Base-by-base conservation (phyloP, 2,329 filamentous ascomycete species). In the Chaetomiaceae sp. region DNA sequence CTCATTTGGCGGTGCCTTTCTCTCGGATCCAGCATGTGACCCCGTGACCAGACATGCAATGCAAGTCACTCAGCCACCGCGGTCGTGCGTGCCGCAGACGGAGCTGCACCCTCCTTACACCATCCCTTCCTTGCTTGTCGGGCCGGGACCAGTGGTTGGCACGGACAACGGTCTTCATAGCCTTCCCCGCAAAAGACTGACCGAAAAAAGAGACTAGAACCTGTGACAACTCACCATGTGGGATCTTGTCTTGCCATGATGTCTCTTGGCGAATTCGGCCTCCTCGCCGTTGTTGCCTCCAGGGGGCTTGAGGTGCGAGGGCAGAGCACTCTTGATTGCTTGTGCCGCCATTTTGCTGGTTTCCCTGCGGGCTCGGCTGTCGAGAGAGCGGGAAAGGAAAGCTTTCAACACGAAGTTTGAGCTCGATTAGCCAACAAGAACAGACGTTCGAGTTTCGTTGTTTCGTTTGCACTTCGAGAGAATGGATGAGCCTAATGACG, bases 201-300 rank as follows among this genome's bases (percentile, higher is more conserved):
- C 11, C 20, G 29, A 20, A 29, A 25, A 44, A 23, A 11, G 10
- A 13, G 4, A 11, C 4, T 18, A 18, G 33, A 47, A 38, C 20
- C 1, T 20, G 25, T 18, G 44, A 34, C n/a, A 40, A 84, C 87
- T 82, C 74, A 87, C 87, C 83, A 91, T 88, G 73, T 91, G 87
- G 57, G 86, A 90, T 71, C 87, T 86, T 63, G 86, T 87, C 81
- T 91, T 91, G 75, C 87, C 87, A 72, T 91, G 87, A 69, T 89
- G 88, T 69, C 85, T 84, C 63, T 78, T 77, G 64, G 79, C 74
- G 61, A 83, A 78, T 60, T 74, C 75, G 59, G 66, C 66, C 57
- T 75, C 74, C 45, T 70, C 72, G 57, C 72, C 78, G 56, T 69
- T 69, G 62, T 21, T 25, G n/a, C n/a, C n/a, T n/a, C n/a, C n/a